These are phyloP conservation scores for Stachybotrys chartarum DNA, from an alignment of 2,329 filamentous ascomycete species.

Conservation along the genomic window DNA sequence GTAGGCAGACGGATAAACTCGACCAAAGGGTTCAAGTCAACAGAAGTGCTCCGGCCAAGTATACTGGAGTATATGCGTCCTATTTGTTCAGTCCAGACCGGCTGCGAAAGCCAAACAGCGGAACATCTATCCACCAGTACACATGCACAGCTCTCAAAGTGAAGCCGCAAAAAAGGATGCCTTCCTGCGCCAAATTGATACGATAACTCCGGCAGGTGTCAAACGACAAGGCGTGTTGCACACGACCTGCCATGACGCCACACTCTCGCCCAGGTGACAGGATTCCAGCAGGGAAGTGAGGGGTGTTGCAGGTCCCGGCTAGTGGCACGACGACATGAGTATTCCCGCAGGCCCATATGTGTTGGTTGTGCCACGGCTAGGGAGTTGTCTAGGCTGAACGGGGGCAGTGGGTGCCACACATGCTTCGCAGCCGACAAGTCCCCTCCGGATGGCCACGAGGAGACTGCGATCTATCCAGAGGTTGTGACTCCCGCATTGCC, in stretches of 20 bases:
- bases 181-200: background rate
- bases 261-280: background rate
- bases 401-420: background rate
- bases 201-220: background rate
- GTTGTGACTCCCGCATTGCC: background rate
- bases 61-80: too few relatives aligned
- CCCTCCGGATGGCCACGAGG: background rate
- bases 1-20: too few relatives aligned
- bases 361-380: background rate
- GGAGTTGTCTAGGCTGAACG: background rate
- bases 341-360: background rate
- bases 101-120: too few relatives aligned
- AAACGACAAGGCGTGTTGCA: background rate
- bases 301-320: background rate
- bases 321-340: background rate
- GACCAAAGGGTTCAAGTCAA: too few relatives aligned
- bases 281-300: background rate
- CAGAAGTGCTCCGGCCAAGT: too few relatives aligned
- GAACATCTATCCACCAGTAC: too few relatives aligned
- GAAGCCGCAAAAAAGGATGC: background rate
- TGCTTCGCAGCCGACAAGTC: background rate
- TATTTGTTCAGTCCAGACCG: too few relatives aligned
- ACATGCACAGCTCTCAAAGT: background rate
- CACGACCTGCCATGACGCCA: background rate
- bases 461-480: background rate